These are phyloP conservation scores for Wallacemonas sp. DNA, from an alignment of 208 protist genomes.

Conservation along the genomic window DNA sequence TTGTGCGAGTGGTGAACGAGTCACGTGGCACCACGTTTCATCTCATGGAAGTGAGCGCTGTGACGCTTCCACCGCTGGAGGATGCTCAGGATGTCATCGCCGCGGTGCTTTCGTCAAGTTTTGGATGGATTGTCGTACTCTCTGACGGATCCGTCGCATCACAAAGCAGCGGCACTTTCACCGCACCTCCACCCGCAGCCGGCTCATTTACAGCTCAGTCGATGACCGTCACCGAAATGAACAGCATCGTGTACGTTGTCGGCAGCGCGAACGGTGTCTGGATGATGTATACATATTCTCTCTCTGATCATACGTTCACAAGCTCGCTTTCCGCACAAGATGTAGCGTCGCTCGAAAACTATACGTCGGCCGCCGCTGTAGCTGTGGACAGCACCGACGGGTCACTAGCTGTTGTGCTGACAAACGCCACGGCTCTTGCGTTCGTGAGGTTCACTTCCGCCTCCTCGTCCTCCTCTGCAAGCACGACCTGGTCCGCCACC, in stretches of 20 bases:
- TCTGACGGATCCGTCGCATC: conserved; percentile 5
- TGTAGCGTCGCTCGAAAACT: neutral
- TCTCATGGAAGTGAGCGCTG: neutral
- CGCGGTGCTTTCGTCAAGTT: neutral
- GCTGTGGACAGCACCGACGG: neutral
- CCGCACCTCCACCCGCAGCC: neutral
- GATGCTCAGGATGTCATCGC: neutral
- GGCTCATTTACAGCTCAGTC: neutral
- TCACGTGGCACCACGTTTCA: neutral
- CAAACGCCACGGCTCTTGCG: neutral
- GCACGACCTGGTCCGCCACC: neutral
- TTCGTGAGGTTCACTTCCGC: neutral
- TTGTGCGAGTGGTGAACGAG: neutral
- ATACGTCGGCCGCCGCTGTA: neutral
- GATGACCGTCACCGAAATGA: neutral
- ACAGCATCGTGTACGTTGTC: neutral
- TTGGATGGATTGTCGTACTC: conserved; percentile 2
- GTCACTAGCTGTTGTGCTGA: neutral
- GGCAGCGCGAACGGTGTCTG: neutral
- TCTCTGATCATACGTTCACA: neutral
- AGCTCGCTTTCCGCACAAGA: neutral
- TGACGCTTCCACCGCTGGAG: neutral
- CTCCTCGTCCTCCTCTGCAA: too few relatives aligned
- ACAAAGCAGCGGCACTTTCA: neutral
- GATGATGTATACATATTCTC: neutral